Evolutionary conservation across 2,329 filamentous ascomycete species (phyloP), one percentile per base, ranked within the genome.

Genomic region (Sclerotinia trifoliorum): DNA sequence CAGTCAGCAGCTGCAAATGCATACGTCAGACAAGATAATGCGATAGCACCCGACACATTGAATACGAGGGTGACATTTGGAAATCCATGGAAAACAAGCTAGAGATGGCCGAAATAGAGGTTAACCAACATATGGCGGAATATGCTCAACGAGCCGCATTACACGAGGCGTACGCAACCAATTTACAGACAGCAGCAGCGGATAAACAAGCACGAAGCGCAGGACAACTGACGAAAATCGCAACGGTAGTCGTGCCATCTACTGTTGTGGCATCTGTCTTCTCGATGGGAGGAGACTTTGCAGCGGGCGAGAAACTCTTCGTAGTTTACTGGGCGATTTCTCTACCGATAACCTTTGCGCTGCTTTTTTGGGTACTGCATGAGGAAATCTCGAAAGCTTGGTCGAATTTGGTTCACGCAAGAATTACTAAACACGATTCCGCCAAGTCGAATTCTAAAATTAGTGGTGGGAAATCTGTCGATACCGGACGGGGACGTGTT

Each of bases 401-500:
- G 48, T 2, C 10, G 13, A 15, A 6, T 1, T 24, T 15, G 11
- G n/a, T 6, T 24, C 10, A 4, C 24, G 24, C 10, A 51, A 51
- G 48, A 49, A 4, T 3, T 24, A 24, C 21, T n/a, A 19, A 24
- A 49, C 1, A 24, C 13, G 4, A 24, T 3, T 10, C 3, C 21
- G n/a, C 24, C 24, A 8, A n/a, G 10, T 49, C 48, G n/a, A n/a
- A 49, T n/a, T 49, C 21, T 5, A 21, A 13, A 24, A 49, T n/a
- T 5, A 13, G 48, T 8, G 21, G 4, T 5, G 4, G 48, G 24
- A 13, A 26, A 15, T 26, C 48, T 24, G 2, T 5, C 10, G 4
- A 5, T 13, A 51, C 1, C 24, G 5, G 5, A 0, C 2, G n/a
- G 2, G 24, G 15, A 15, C 11, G n/a, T 1, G 15, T 24, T 26